Base-by-base conservation (phyloP, 192 early-diverging fungal genomes). In the Coemansia sp. region DNA sequence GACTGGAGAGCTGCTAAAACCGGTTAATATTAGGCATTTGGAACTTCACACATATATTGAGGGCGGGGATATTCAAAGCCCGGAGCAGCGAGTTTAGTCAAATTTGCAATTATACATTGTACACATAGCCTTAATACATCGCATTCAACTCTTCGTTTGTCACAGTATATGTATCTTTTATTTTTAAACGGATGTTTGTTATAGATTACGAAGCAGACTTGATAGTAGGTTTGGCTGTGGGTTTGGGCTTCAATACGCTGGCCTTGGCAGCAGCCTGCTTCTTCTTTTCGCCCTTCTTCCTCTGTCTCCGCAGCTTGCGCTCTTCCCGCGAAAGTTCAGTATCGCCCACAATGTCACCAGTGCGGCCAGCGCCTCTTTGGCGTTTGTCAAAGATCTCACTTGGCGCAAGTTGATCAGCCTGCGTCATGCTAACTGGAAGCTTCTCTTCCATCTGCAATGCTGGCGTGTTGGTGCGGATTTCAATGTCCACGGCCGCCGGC, bases 381-480 rank as follows among this genome's bases (percentile, higher is more conserved):
- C 86, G 88, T 77, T 93, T 88, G 36, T 88, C 90, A 72, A 89
- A 97, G 1, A 96, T 84, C 80, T 98, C 97, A 68, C 93, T 85
- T 15, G 97, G 94, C 6, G 94, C 93, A 34, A 91, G 83, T 40
- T 94, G 82, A 5, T 86, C 85, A 4, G 91, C 89, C 65, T 90
- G 87, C 17, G 91, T 88, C 21, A 95, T 92, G 68, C 86, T 80
- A 37, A 92, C 83, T 15, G 97, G 97, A 59, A 92, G 91, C 25
- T 96, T 89, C 74, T 98, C 97, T 76, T 98, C 97, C 91, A 97
- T 93, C 55, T 86, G 81, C 55, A 98, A 85, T 2, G 97, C 89
- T 2, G 97, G 88, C 26, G 91, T 88, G 49, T 87, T 88, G 22
- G 85, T 82, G 49, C 88, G 83, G 26, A 96, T 86, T 46, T 86